Evolutionary conservation across 345 rosid species (phyloP).

Genomic region (Angophora floribunda): DNA sequence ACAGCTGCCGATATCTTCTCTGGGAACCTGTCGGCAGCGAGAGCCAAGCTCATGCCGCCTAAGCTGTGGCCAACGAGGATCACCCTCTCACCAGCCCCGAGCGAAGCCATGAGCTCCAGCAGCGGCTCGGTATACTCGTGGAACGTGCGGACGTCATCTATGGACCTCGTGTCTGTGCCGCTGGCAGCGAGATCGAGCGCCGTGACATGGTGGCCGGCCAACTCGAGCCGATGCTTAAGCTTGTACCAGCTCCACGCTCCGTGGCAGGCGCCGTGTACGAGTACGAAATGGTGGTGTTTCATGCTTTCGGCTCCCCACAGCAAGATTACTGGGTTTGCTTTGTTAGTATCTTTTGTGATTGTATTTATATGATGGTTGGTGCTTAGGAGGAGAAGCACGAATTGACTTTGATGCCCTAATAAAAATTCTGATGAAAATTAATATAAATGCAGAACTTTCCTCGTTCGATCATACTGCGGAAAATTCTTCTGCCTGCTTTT

Average conservation of each 20-base stretch:
- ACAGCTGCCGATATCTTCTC: background rate
- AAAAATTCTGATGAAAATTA: background rate
- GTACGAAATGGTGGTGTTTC: slow-evolving; percentile 27
- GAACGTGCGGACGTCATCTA: slow-evolving; percentile 29
- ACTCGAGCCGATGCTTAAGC: slow-evolving; percentile 40
- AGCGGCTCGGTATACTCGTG: slow-evolving; percentile 38
- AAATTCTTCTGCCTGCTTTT: background rate
- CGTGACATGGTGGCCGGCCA: slow-evolving; percentile 37
- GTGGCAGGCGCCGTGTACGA: slow-evolving; percentile 52
- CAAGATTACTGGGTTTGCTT: background rate
- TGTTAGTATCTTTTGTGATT: background rate
- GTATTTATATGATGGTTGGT: background rate
- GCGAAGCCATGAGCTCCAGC: slow-evolving; percentile 18
- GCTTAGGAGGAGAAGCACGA: background rate
- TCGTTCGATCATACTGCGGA: background rate
- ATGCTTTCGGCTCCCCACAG: too few species aligned
- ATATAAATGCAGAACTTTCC: background rate
- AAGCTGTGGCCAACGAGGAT: slow-evolving; percentile 69
- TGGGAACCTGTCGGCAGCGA: slow-evolving; percentile 9
- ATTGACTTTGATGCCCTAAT: background rate
- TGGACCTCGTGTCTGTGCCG: slow-evolving; percentile 29
- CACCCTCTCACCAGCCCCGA: slow-evolving; percentile 24
- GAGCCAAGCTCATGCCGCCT: slow-evolving; percentile 48
- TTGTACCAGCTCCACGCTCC: slow-evolving; percentile 72
- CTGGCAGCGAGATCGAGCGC: slow-evolving; percentile 39